These are phyloP conservation scores for Litsea cubeba DNA, from an alignment of 164 flowering plant genomes.

Conservation along the genomic window DNA sequence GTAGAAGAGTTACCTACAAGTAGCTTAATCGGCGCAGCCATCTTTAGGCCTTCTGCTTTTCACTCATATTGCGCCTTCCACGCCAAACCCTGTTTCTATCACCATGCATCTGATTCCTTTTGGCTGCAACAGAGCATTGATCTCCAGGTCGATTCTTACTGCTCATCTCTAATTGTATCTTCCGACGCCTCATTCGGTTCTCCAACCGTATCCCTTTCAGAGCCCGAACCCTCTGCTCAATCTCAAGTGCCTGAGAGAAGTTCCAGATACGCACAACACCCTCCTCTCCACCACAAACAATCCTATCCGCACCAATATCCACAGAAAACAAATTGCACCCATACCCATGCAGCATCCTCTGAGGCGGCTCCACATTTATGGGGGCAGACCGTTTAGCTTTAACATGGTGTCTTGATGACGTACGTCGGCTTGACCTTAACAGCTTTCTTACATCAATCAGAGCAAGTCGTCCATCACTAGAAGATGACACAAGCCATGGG, in stretches of 20 bases:
- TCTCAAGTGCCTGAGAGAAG: slow-evolving; percentile 79
- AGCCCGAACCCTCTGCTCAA: slow-evolving; percentile 53
- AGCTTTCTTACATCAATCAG: slow-evolving; percentile 76
- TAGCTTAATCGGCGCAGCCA: neutral
- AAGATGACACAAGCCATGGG: slow-evolving; percentile 94
- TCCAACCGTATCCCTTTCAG: slow-evolving; percentile 62
- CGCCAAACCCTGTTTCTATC: slow-evolving; percentile 52
- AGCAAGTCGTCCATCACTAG: slow-evolving; percentile 77
- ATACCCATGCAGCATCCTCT: slow-evolving; percentile 87
- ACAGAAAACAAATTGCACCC: slow-evolving; percentile 68
- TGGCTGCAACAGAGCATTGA: slow-evolving; percentile 72
- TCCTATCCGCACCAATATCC: slow-evolving; percentile 74
- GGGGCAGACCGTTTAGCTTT: slow-evolving; percentile 10
- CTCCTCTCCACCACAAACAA: slow-evolving; percentile 89
- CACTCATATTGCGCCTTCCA: slow-evolving; percentile 43
- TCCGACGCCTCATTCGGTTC: slow-evolving; percentile 75
- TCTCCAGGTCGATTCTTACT: slow-evolving; percentile 40
- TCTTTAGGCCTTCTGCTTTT: slow-evolving; percentile 60
- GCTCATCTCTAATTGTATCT: slow-evolving; percentile 47
- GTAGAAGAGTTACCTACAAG: slow-evolving; percentile 5
- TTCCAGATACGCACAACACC: slow-evolving; percentile 87
- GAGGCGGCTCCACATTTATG: slow-evolving; percentile 61
- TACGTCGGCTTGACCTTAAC: slow-evolving; percentile 32
- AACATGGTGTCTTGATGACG: slow-evolving; percentile 15
- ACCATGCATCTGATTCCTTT: slow-evolving; percentile 53